Evolutionary conservation across 1,284 basidiomycete genomes (phyloP).

Genomic region (Ustilago nuda): DNA sequence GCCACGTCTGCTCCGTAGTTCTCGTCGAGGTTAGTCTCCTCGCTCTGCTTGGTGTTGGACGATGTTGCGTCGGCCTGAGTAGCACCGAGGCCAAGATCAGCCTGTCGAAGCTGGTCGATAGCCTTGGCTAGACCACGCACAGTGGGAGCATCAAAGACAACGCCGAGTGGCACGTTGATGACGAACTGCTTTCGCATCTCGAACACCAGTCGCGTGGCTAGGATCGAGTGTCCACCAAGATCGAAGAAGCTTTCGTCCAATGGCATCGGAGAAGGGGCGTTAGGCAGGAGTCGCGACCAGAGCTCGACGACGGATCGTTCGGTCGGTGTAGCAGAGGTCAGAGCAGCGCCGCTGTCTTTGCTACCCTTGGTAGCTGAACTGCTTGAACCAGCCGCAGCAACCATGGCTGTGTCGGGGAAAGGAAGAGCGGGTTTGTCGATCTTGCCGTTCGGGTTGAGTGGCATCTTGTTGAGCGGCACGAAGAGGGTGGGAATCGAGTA

Average conservation of each 20-base stretch:
- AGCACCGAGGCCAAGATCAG: conserved; percentile 81
- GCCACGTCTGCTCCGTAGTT: conserved; percentile 87
- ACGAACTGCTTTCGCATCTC: conserved; percentile 94
- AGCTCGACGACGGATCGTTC: conserved; percentile 80
- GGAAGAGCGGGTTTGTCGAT: conserved; percentile 98
- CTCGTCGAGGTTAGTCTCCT: conserved; percentile 61
- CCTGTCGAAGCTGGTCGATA: conserved; percentile 81
- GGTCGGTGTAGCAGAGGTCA: conserved; percentile 74
- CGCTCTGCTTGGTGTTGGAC: conserved; percentile 38
- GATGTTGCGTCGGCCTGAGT: conserved; percentile 49
- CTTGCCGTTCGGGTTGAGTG: conserved; percentile 98
- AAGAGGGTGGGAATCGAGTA: conserved; percentile 71
- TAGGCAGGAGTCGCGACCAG: conserved; percentile 88
- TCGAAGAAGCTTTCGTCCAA: conserved; percentile 98
- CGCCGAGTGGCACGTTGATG: conserved; percentile 88
- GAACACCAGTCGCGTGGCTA: conserved; percentile 96
- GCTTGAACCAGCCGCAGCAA: conserved; percentile 60
- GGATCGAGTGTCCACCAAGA: conserved; percentile 96
- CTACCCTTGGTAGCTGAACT: conserved; percentile 18
- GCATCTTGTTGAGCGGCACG: conserved; percentile 93
- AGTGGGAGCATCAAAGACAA: conserved; percentile 93
- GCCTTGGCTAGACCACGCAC: conserved; percentile 82
- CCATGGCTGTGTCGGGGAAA: conserved; percentile 95
- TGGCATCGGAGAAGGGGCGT: conserved; percentile 81
- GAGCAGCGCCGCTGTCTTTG: conserved; percentile 26